Evolutionary conservation across 495 filamentous ascomycete species (phyloP).

Genomic region (Talaromyces ruber): DNA sequence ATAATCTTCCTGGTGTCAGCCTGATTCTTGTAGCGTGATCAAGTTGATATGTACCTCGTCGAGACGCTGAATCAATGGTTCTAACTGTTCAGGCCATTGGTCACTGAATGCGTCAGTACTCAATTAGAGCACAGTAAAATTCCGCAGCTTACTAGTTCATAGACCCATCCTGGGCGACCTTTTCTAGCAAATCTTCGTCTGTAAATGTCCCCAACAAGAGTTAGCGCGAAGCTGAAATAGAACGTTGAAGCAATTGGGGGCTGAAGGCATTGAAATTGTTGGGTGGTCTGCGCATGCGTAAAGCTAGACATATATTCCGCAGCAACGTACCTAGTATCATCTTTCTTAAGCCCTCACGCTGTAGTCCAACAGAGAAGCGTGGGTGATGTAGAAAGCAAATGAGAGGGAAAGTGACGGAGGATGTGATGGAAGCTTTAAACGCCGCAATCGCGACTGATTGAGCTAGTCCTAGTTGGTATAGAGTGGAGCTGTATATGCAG

Average conservation of each 20-base stretch:
- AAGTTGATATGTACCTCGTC: slow-evolving; percentile 34
- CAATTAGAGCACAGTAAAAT: neutral
- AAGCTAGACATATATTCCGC: neutral
- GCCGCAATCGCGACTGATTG: neutral
- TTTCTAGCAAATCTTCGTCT: slow-evolving; percentile 57
- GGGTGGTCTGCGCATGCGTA: neutral
- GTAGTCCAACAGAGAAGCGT: neutral
- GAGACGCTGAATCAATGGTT: slow-evolving; percentile 41
- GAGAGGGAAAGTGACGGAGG: neutral
- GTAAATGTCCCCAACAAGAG: neutral
- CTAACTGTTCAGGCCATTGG: slow-evolving; percentile 46
- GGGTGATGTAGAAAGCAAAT: neutral
- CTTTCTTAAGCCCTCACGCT: neutral
- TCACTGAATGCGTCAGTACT: slow-evolving; percentile 29
- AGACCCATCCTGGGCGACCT: slow-evolving; percentile 54
- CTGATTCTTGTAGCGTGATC: neutral
- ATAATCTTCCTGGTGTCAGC: slow-evolving; percentile 29
- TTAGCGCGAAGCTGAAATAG: neutral
- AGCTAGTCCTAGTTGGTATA: neutral
- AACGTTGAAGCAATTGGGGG: neutral
- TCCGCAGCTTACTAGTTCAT: slow-evolving; percentile 56
- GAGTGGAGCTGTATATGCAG: too few relatives aligned
- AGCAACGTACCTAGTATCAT: neutral
- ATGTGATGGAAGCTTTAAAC: neutral
- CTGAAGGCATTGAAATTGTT: neutral